A percentile compares a stretch with the other conserved stretches of the same genome.
Evolutionary conservation across 169 alveolate genomes (phyloP).

Genomic region (Cryptosporidium viatorum): DNA sequence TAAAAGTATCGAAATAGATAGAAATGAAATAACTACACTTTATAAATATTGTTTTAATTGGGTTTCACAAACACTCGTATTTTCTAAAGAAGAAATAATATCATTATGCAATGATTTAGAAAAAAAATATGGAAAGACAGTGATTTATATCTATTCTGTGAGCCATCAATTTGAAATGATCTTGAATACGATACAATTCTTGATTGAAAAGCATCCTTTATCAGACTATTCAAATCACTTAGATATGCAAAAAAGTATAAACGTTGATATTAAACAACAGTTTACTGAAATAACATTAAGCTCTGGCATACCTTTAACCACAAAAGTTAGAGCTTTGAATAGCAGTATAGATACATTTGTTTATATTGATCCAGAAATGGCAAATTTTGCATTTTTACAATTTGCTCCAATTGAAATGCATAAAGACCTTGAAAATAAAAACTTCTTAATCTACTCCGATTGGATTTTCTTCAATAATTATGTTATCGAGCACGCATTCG

Average conservation of each 20-base stretch:
- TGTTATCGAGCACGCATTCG: background rate
- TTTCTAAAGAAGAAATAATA: background rate
- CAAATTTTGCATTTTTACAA: slow-evolving; percentile 1
- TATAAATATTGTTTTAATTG: slow-evolving; percentile 17
- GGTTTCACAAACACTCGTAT: background rate
- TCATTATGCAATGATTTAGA: slow-evolving; percentile 43
- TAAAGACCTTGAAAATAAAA: background rate
- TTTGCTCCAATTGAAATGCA: slow-evolving; percentile 48
- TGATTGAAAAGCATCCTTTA: slow-evolving; percentile 38
- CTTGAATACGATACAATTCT: background rate
- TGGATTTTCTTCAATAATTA: slow-evolving; percentile 10
- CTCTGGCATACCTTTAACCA: background rate
- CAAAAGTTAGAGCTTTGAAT: slow-evolving; percentile 4
- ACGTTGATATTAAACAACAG: background rate
- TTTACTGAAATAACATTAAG: background rate
- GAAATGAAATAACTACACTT: background rate
- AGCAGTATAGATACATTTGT: background rate
- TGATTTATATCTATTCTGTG: slow-evolving; percentile 25
- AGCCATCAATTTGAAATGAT: slow-evolving; percentile 39
- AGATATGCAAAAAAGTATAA: background rate
- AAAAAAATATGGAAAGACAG: slow-evolving; percentile 39
- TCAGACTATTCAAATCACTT: slow-evolving; percentile 20
- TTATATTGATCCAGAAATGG: slow-evolving; percentile 15
- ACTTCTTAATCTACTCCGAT: background rate
- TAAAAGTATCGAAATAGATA: background rate